Conservation (phyloP, 768 basidiomycete genomes). For the Leucosporidium creatinivorum region DNA sequence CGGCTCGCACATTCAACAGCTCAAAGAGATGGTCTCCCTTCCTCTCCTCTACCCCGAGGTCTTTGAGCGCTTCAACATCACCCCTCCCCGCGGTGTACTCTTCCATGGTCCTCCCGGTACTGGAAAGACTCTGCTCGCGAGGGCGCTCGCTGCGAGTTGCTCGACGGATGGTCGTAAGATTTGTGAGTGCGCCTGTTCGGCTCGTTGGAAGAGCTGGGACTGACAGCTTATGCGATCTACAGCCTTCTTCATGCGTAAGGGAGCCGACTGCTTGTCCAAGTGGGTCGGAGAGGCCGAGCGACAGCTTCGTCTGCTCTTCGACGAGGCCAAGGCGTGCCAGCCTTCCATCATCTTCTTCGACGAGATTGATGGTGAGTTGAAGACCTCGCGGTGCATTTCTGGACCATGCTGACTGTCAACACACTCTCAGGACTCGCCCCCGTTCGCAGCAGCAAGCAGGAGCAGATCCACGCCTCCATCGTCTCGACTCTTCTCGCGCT, state of each 20-base stretch:
- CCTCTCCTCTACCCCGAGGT: conserved; percentile 94
- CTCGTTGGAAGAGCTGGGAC: not conserved
- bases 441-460: conserved; percentile 95
- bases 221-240: not conserved
- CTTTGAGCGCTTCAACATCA: conserved; percentile 86
- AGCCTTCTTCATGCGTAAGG: conserved; percentile 99
- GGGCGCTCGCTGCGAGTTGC: conserved; percentile 89
- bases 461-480: conserved; percentile 96
- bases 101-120: conserved; percentile 99
- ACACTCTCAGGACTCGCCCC: conserved; percentile 72
- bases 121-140: conserved; percentile 86
- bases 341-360: conserved; percentile 99
- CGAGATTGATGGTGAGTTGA: conserved; percentile 75
- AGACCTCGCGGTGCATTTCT: not conserved
- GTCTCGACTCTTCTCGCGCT: conserved; percentile 90
- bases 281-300: conserved; percentile 99
- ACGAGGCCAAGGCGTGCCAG: conserved; percentile 84
- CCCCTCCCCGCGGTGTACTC: conserved; percentile 89
- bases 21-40: conserved; percentile 97
- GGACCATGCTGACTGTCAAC: not conserved
- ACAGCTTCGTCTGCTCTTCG: conserved; percentile 86
- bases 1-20: conserved; percentile 88
- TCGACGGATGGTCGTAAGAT: conserved; percentile 78
- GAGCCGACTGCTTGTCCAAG: conserved; percentile 93
- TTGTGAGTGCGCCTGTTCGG: conserved; percentile 50